Evolutionary conservation across 768 basidiomycete species (phyloP).

Genomic region (Guyanaporus albipodus): DNA sequence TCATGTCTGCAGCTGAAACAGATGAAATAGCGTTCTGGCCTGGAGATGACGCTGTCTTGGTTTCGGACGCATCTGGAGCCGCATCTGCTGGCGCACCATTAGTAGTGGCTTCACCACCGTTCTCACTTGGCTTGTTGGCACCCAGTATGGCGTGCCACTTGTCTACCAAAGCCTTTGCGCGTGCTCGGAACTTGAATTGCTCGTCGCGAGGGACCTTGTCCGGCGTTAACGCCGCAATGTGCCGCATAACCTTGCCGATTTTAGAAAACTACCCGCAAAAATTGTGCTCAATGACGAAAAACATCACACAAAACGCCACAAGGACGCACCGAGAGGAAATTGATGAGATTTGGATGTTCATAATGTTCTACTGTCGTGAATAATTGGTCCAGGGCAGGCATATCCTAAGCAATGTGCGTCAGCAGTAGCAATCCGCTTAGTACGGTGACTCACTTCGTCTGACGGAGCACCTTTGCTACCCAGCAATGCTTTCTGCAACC

Average conservation of each 20-base stretch:
- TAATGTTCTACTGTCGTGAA: constrained; percentile 78
- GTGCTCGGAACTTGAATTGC: constrained; percentile 49
- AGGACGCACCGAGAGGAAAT: constrained; percentile 56
- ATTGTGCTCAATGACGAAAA: constrained; percentile 7
- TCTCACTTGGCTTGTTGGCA: constrained; percentile 32
- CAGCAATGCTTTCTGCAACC: constrained; percentile 83
- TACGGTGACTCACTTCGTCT: constrained; percentile 48
- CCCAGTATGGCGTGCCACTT: constrained; percentile 42
- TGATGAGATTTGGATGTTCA: constrained; percentile 66
- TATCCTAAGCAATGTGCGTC: constrained; percentile 49
- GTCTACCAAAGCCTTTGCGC: constrained; percentile 45
- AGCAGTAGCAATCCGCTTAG: constrained; percentile 4
- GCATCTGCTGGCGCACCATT: constrained; percentile 26
- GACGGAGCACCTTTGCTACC: constrained; percentile 61
- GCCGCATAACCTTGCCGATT: constrained; percentile 59
- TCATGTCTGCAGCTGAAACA: constrained; percentile 34
- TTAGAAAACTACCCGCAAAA: constrained; percentile 38
- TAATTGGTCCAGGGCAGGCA: constrained; percentile 65
- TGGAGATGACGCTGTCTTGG: constrained; percentile 21
- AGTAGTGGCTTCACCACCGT: constrained; percentile 24
- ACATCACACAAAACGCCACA: constrained; percentile 2
- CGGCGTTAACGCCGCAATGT: constrained; percentile 45
- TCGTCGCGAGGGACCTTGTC: constrained; percentile 47
- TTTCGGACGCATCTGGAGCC: constrained; percentile 15
- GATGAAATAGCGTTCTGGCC: constrained; percentile 30